Percentiles rank a stretch among this genome's conserved stretches.
Evolutionary conservation across 2,329 filamentous ascomycete species (phyloP).

Genomic region (Chaetomiaceae sp.): DNA sequence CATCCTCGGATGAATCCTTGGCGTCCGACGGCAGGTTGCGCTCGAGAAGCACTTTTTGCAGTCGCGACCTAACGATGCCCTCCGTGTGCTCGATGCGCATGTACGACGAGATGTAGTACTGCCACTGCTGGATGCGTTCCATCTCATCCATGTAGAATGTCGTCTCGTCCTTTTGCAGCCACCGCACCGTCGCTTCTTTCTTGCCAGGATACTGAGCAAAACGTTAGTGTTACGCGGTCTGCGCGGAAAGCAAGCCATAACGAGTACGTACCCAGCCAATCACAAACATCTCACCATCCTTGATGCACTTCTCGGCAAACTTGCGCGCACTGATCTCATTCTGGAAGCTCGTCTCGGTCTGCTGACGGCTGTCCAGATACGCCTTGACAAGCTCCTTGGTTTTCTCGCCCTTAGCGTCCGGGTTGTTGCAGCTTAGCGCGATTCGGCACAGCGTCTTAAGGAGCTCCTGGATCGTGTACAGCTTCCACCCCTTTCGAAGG

Average conservation of each 20-base stretch:
- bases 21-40: slow-evolving; percentile 63
- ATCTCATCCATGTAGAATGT: slow-evolving; percentile 88
- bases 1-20: slow-evolving; percentile 60
- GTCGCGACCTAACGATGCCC: slow-evolving; percentile 60
- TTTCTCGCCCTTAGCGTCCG: slow-evolving; percentile 80
- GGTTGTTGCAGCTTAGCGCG: slow-evolving; percentile 75
- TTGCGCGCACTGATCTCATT: slow-evolving; percentile 87
- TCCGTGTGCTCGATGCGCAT: slow-evolving; percentile 86
- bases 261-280: slow-evolving; percentile 75
- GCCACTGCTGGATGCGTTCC: slow-evolving; percentile 78
- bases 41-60: slow-evolving; percentile 65
- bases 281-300: slow-evolving; percentile 87
- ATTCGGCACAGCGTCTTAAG: slow-evolving; percentile 76
- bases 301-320: slow-evolving; percentile 86
- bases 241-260: not conserved
- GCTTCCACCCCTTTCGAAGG: slow-evolving; percentile 81
- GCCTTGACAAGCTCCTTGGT: slow-evolving; percentile 84
- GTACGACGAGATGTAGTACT: slow-evolving; percentile 92
- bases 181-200: slow-evolving; percentile 67
- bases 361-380: slow-evolving; percentile 76
- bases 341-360: slow-evolving; percentile 82
- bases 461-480: slow-evolving; percentile 90
- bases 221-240: slow-evolving; percentile 31
- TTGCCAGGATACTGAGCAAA: slow-evolving; percentile 57
- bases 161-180: slow-evolving; percentile 62